A percentile compares a stretch with the other conserved stretches of the same genome.
These are phyloP conservation scores for Nothophaeocryptopus gaeumannii DNA, from an alignment of 2,329 filamentous ascomycete genomes.

Conservation along the genomic window DNA sequence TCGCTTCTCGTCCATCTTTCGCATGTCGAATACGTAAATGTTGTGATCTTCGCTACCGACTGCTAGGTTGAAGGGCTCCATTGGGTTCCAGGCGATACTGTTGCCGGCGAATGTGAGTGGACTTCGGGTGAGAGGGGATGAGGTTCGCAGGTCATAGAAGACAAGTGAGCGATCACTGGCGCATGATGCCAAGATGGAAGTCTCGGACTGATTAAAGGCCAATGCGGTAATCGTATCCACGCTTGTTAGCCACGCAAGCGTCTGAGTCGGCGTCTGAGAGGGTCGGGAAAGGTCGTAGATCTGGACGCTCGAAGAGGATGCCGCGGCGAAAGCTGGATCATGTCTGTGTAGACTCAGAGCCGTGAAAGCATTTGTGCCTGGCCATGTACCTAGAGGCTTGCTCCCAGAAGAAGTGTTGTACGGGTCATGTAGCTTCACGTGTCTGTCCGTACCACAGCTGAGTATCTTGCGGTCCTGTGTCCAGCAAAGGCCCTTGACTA, in stretches of 20 bases:
- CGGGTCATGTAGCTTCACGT: constrained; percentile 88
- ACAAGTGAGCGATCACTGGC: constrained; percentile 83
- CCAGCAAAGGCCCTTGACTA: constrained; percentile 90
- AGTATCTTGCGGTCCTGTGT: constrained; percentile 80
- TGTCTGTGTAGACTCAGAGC: constrained; percentile 78
- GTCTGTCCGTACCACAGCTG: constrained; percentile 80
- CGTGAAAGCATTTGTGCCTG: constrained; percentile 79
- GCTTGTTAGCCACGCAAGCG: constrained; percentile 80
- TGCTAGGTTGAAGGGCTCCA: constrained; percentile 94
- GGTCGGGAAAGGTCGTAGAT: constrained; percentile 85
- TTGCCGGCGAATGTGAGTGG: constrained; percentile 81
- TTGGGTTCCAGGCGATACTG: constrained; percentile 86
- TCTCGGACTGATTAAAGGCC: constrained; percentile 91
- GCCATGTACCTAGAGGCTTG: constrained; percentile 77
- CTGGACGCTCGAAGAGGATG: constrained; percentile 71
- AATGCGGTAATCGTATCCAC: constrained; percentile 87
- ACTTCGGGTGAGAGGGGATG: constrained; percentile 75
- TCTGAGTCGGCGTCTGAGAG: constrained; percentile 73
- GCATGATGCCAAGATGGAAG: constrained; percentile 80
- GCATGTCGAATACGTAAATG: constrained; percentile 88
- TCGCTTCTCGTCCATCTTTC: constrained; percentile 68
- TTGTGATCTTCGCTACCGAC: constrained; percentile 95
- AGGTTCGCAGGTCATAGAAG: constrained; percentile 87
- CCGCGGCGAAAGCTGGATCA: constrained; percentile 73
- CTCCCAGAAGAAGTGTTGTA: constrained; percentile 68